Percentiles rank a stretch among this genome's conserved stretches.
Conservation (phyloP, 108 stramenopile genomes). For the Cyclostephanos invisitatus region DNA sequence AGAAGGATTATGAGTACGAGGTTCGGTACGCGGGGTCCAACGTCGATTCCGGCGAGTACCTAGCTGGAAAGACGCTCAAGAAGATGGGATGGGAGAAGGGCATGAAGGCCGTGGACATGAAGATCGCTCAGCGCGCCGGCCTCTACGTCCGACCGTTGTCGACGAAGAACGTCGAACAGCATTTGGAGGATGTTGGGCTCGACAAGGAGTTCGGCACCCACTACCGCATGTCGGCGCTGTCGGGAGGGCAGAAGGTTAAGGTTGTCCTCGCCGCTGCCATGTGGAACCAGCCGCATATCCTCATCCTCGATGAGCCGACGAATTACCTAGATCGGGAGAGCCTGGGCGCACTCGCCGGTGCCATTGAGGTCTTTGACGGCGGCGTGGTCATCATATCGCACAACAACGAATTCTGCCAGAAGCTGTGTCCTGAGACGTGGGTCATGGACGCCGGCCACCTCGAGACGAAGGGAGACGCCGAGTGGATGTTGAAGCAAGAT, state of each 20-base stretch:
- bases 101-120: slow-evolving; percentile 98
- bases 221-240: slow-evolving; percentile 98
- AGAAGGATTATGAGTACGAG: slow-evolving; percentile 98
- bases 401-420: slow-evolving; percentile 98
- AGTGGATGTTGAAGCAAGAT: slow-evolving; percentile 97
- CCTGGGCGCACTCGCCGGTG: slow-evolving; percentile 97
- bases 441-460: slow-evolving; percentile 97
- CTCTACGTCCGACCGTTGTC: slow-evolving; percentile 93
- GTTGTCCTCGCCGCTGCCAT: slow-evolving; percentile 99
- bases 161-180: slow-evolving; percentile 97
- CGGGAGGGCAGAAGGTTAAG: slow-evolving; percentile 99
- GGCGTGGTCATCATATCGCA: slow-evolving; percentile 99
- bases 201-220: slow-evolving; percentile 97
- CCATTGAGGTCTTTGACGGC: slow-evolving; percentile 96
- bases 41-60: slow-evolving; percentile 87
- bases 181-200: slow-evolving; percentile 97
- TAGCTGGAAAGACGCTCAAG: slow-evolving; percentile 91
- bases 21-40: slow-evolving; percentile 89
- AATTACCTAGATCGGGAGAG: slow-evolving; percentile 99
- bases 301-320: slow-evolving; percentile 99
- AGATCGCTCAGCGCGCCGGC: slow-evolving; percentile 95
- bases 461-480: slow-evolving; percentile 98
- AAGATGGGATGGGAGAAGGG: slow-evolving; percentile 99
- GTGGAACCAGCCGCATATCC: slow-evolving; percentile 99
- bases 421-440: slow-evolving; percentile 98